A percentile compares a stretch with the other conserved stretches of the same genome.
These are phyloP conservation scores for Colletotrichum orchidophilum DNA, from an alignment of 2,329 filamentous ascomycete species.

Conservation along the genomic window DNA sequence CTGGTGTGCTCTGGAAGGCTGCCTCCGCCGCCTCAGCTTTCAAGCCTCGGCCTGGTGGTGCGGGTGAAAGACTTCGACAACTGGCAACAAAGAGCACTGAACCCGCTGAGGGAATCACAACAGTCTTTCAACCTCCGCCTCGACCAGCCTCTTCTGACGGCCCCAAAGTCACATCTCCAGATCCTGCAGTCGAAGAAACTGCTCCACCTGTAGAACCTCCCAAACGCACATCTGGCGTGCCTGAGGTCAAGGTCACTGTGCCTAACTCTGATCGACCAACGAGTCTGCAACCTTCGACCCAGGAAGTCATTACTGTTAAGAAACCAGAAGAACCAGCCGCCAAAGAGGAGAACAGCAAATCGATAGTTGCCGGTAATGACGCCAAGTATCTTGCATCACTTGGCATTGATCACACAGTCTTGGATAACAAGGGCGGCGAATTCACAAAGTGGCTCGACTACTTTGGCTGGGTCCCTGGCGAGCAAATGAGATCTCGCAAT, in stretches of 20 bases:
- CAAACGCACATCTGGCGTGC: slow-evolving; percentile 52
- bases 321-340: slow-evolving; percentile 38
- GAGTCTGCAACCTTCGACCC: slow-evolving; percentile 50
- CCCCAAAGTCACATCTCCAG: slow-evolving; percentile 45
- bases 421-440: slow-evolving; percentile 80
- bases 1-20: slow-evolving; percentile 81
- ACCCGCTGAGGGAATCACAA: slow-evolving; percentile 77
- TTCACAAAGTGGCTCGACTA: slow-evolving; percentile 86
- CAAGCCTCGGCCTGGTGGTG: slow-evolving; percentile 88
- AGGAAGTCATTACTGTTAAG: slow-evolving; percentile 41
- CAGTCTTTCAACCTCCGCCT: slow-evolving; percentile 83
- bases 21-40: slow-evolving; percentile 75
- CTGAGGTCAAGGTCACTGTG: slow-evolving; percentile 68
- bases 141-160: slow-evolving; percentile 50
- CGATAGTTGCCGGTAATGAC: slow-evolving; percentile 76
- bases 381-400: slow-evolving; percentile 80
- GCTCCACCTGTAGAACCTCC: slow-evolving; percentile 41
- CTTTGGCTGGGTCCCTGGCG: slow-evolving; percentile 85
- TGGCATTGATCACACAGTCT: slow-evolving; percentile 79
- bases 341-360: slow-evolving; percentile 65
- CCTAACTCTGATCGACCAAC: slow-evolving; percentile 51
- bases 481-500: slow-evolving; percentile 76
- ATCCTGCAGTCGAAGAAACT: slow-evolving; percentile 36
- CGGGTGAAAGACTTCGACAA: slow-evolving; percentile 79
- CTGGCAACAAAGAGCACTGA: slow-evolving; percentile 59